Evolutionary conservation across 306 rosid genomes (phyloP).

Genomic region (Gillenia trifoliata): DNA sequence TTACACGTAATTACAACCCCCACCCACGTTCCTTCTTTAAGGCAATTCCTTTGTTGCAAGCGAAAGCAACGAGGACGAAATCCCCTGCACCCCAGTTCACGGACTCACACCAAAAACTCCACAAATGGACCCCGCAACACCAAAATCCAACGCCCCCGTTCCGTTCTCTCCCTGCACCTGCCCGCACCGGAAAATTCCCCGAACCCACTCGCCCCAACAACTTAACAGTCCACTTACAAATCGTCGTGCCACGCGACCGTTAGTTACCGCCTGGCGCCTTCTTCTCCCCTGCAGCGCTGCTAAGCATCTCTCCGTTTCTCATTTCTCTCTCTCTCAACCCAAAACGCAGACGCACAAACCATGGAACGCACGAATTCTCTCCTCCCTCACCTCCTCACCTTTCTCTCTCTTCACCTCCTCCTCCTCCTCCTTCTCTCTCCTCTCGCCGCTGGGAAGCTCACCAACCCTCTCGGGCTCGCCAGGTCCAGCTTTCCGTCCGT

Average conservation of each 20-base stretch:
- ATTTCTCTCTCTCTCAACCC: neutral
- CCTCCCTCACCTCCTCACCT: conserved; percentile 4
- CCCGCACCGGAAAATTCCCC: neutral
- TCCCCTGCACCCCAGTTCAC: neutral
- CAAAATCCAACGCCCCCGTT: neutral
- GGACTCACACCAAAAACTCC: neutral
- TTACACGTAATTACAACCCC: conserved; percentile 4
- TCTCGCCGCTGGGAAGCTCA: conserved; percentile 22
- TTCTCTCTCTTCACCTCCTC: neutral
- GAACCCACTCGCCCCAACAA: neutral
- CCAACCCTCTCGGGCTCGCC: conserved; percentile 13
- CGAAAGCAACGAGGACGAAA: neutral
- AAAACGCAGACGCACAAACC: neutral
- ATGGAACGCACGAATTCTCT: conserved; percentile 31
- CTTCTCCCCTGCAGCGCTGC: neutral
- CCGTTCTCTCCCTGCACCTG: neutral
- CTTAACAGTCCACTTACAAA: neutral
- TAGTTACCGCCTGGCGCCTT: conserved; percentile 2
- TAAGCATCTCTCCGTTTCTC: neutral
- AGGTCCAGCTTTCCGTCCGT: conserved; percentile 39
- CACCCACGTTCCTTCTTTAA: neutral
- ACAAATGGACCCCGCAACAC: neutral
- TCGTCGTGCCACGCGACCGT: conserved; percentile 7
- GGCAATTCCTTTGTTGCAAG: neutral
- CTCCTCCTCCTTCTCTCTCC: conserved; percentile 20